Base-by-base conservation (phyloP, 2,329 filamentous ascomycete species). In the Colletotrichum theobromicola region DNA sequence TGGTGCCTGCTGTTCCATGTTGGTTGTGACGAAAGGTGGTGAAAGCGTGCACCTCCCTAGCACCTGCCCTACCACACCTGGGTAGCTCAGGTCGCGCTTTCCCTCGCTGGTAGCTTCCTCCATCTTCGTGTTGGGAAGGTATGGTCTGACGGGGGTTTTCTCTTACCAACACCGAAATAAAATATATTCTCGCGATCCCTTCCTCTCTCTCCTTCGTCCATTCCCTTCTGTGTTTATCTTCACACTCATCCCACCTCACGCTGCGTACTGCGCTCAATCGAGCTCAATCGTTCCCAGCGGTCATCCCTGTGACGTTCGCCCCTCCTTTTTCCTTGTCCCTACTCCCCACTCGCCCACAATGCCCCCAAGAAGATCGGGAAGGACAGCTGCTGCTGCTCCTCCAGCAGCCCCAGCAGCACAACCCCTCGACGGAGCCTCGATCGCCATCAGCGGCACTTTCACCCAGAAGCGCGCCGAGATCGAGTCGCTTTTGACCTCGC, bases 381-480 rank as follows among this genome's bases (percentile, higher is more conserved):
- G 72, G 53, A 42, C 68, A 61, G 64, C 71, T 58, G 62, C 57
- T 28, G 69, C 64, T 24, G 42, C 69, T 30, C 28, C 69, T 30
- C 28, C 70, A 10, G 70, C 55, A 26, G 30, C 57, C 35, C 72
- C 67, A 30, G 50, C 75, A 30, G 34, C 72, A 10, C 64, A 42
- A 32, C 83, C 89, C 0, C 83, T 93, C 5, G 81, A 85, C 2
- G 88, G 87, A 6, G 87, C 83, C 77, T 84, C 84, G 7, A 84
- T 94, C 58, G 89, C 88, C 26, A 80, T 93, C 30, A 92, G 90
- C 71, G 93, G 93, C 74, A 89, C 88, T 7, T 92, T 94, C 77
- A 83, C 88, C 2, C 84, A 85, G 7, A 82, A 85, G 30, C 91
- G 94, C 75, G 81, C 81, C 7, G 80, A 82, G 1, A 81, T 92